Percentiles rank a stretch among this genome's conserved stretches.
Conservation (phyloP, 169 alveolate species). For the Cryptosporidium muris region DNA sequence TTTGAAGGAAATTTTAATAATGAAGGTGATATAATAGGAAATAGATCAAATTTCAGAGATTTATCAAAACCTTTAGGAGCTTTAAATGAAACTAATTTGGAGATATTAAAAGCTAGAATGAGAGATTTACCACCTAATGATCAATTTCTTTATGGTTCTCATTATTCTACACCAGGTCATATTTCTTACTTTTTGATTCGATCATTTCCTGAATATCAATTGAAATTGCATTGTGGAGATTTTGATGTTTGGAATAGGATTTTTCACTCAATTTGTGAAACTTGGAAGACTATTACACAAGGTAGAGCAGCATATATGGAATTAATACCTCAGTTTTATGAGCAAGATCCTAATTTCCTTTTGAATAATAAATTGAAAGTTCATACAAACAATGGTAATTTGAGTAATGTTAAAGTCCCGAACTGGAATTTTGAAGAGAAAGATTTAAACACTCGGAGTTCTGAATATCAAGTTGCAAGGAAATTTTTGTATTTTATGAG, state of each 20-base stretch:
- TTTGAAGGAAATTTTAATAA: conserved; percentile 78
- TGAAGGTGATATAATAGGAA: not conserved
- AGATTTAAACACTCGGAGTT: not conserved
- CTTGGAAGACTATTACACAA: conserved; percentile 73
- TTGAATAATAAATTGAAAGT: conserved; percentile 82
- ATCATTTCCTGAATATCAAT: conserved; percentile 92
- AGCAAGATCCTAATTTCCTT: conserved; percentile 84
- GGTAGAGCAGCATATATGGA: conserved; percentile 89
- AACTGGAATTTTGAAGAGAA: conserved; percentile 79
- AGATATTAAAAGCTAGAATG: conserved; percentile 84
- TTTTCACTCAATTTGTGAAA: conserved; percentile 55
- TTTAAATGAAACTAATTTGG: conserved; percentile 82
- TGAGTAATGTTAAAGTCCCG: conserved; percentile 88
- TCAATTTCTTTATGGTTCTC: conserved; percentile 94
- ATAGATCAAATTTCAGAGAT: conserved; percentile 81
- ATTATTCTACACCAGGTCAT: conserved; percentile 96
- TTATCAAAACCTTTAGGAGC: conserved; percentile 92
- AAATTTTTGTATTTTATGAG: conserved; percentile 82
- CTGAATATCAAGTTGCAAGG: conserved; percentile 74
- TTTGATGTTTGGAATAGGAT: conserved; percentile 84
- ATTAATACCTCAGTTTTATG: conserved; percentile 93
- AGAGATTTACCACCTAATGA: conserved; percentile 77
- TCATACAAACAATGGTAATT: conserved; percentile 78
- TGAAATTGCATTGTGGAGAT: conserved; percentile 91
- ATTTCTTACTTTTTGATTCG: conserved; percentile 94